Evolutionary conservation across 179 eudicot genomes (phyloP).

Genomic region (Patellifolia procumbens): DNA sequence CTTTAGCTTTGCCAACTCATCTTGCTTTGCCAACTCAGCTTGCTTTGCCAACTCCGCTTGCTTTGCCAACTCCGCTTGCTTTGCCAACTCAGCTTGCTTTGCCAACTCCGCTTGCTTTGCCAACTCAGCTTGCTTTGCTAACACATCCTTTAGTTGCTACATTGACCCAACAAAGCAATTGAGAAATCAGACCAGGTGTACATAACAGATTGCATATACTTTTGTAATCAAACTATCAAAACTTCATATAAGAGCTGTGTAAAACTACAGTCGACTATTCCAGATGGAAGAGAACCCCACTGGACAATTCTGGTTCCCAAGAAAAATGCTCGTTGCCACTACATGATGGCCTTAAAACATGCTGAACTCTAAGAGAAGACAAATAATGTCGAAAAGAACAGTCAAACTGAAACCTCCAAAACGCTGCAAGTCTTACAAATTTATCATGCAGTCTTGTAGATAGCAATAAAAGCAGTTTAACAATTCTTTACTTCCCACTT

Average conservation of each 20-base stretch:
- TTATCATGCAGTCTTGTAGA: background rate
- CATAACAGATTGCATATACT: background rate
- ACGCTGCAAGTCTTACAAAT: background rate
- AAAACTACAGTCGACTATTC: background rate
- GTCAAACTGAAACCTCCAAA: background rate
- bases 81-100: background rate
- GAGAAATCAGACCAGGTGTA: background rate
- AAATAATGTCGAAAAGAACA: background rate
- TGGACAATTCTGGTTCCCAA: too few species aligned
- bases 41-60: too few species aligned
- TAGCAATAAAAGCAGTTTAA: background rate
- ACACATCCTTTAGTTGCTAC: slow-evolving; percentile 90
- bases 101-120: slow-evolving; percentile 14
- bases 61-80: too few species aligned
- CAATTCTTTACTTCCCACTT: background rate
- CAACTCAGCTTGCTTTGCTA: slow-evolving; percentile 84
- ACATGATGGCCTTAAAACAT: background rate
- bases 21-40: slow-evolving; percentile 60
- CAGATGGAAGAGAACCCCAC: too few species aligned
- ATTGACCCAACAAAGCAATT: slow-evolving; percentile 18
- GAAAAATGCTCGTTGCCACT: background rate
- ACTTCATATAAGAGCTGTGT: background rate
- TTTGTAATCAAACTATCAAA: background rate
- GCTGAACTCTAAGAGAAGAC: background rate
- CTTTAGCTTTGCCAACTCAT: too few species aligned